Base-by-base conservation (phyloP, 2,329 filamentous ascomycete genomes). In the Pyricularia grisea region DNA sequence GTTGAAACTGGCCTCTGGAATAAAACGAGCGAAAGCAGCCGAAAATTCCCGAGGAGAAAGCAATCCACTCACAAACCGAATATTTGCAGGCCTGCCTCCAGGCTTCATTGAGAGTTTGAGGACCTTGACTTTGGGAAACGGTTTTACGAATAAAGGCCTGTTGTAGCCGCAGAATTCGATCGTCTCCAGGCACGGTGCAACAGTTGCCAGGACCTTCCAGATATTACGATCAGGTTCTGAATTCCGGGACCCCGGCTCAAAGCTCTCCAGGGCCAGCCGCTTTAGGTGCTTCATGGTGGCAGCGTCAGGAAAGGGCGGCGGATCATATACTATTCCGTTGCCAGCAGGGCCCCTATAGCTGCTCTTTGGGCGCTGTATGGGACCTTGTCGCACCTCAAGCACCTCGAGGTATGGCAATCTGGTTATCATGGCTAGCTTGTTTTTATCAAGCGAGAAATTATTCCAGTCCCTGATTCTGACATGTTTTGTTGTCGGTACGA, bases 401-500 rank as follows among this genome's bases (percentile, higher is more conserved):
- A 58, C 36, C 50, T 67, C 42, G n/a, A 67, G 66, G 36, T 55
- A 28, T 3, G 66, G 66, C 17, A 67, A 25, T 9, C 30, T 61
- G 7, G 55, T 31, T 28, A 67, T 30, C 42, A 67, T 61, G 12
- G 17, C 23, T 10, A 67, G 50, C 30, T 61, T 67, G 25, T 30
- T 17, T 23, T 31, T 28, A 28, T 31, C 55, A 30, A 67, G 25
- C 14, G 20, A 30, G 50, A 67, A 67, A n/a, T 30, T 28, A 17
- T 31, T 17, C 42, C 42, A 67, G 66, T 61, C 30, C 25, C 30
- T 27, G 5, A 67, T 33, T 31, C 9, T 61, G 66, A 67, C 27
- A 11, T 30, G 66, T 28, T 67, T 67, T 31, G 66, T 67, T 17
- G 66, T 61, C 42, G 66, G 66, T 55, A 30, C 66, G 23, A 30